Base-by-base conservation (phyloP, 2,329 filamentous ascomycete species). In the Elsinoe ampelina region DNA sequence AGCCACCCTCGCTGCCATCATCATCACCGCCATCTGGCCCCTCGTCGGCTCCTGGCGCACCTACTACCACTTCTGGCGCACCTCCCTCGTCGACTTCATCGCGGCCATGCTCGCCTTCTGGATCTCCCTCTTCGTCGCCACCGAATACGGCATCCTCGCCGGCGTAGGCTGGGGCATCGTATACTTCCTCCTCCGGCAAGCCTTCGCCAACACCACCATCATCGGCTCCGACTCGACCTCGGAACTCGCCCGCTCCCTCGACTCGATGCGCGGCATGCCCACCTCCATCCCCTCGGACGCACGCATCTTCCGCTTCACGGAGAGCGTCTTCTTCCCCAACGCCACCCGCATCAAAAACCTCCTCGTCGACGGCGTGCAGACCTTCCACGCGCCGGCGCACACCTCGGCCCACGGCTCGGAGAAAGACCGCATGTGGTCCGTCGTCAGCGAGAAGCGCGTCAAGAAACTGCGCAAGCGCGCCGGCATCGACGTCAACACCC, bases 21-120 rank as follows among this genome's bases (percentile, higher is more conserved):
- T 86, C 60, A 84, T 85, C 61, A 81, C 79, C 58, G 82, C 82
- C 5, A 81, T 85, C 0, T 79, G 79, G 68, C 80, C 82, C 38
- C 72, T 85, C 5, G 80, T 85, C 43, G 78, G 79, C 0, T 75
- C 80, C 0, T 77, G 81, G 0, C 76, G 73, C 2, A 74, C 79
- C 8, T 84, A 85, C 64, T 83, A 83, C 67, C 72, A 74, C 12
- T 85, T 82, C 69, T 86, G 82, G 80, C 79, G 79, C 61, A 80
- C 81, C 1, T 84, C 81, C 0, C 73, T 85, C 2, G 78, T 81
- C 12, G 83, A 86, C 67, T 85, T 85, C 62, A 75, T 82, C 54
- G 78, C 80, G 0, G 77, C 79, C 26, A 82, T 84, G 77, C 72
- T 85, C 30, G 77, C 81, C 3, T 80, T 85, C 63, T 85, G 82